phyloP scores from a whole-genome alignment of 805 yeast genomes.

The Nakazawaea pomicola region DNA sequence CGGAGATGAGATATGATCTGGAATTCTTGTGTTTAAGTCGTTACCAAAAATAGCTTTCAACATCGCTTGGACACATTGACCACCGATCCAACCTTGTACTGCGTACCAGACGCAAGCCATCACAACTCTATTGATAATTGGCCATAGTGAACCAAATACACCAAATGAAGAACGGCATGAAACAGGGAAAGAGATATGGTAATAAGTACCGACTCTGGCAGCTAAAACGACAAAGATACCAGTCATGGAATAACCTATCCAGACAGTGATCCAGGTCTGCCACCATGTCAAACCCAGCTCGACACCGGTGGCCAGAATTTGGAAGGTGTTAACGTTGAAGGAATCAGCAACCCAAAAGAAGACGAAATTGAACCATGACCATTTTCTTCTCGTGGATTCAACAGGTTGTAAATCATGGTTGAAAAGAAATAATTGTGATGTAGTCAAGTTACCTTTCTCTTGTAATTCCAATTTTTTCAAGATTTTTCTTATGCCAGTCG shows the following conservation, averaged over 20 bases:
- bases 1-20: constrained; percentile 52
- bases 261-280: constrained; percentile 86
- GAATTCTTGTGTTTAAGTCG: constrained; percentile 56
- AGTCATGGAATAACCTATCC: constrained; percentile 75
- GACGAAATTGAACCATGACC: constrained; percentile 81
- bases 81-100: constrained; percentile 82
- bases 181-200: constrained; percentile 84
- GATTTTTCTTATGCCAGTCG: background rate
- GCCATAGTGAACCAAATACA: constrained; percentile 83
- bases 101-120: constrained; percentile 78
- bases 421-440: constrained; percentile 60
- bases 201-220: constrained; percentile 74
- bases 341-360: constrained; percentile 88
- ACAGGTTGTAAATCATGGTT: constrained; percentile 80
- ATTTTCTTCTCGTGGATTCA: constrained; percentile 65
- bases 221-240: constrained; percentile 66
- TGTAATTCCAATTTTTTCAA: constrained; percentile 21
- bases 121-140: constrained; percentile 74
- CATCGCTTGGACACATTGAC: constrained; percentile 77
- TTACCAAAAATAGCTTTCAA: constrained; percentile 70
- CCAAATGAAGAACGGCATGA: constrained; percentile 81
- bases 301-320: constrained; percentile 84
- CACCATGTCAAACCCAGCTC: constrained; percentile 80
- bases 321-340: constrained; percentile 87
- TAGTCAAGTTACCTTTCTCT: constrained; percentile 37